A percentile compares a stretch with the other conserved stretches of the same genome.
Conservation (phyloP, 352 stramenopile species). For the Pythium aquatile region DNA sequence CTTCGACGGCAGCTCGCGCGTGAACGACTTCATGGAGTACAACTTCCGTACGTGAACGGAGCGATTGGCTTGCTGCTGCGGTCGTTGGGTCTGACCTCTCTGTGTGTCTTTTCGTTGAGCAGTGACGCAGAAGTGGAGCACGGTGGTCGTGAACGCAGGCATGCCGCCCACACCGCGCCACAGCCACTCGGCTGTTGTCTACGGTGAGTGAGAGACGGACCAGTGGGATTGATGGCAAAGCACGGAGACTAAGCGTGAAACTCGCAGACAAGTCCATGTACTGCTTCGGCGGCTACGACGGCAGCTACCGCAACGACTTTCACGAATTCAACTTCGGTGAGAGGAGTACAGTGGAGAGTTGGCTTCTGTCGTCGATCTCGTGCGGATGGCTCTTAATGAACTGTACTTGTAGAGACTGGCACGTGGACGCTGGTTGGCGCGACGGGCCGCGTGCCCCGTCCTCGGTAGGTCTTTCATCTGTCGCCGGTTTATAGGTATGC, state of each 20-base stretch:
- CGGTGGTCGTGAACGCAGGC: conserved; percentile 72
- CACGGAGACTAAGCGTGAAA: neutral
- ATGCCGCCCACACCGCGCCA: conserved; percentile 91
- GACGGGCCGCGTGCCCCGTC: conserved; percentile 65
- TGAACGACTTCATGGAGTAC: conserved; percentile 96
- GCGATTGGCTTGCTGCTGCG: neutral
- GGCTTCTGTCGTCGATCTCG: neutral
- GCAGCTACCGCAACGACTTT: conserved; percentile 94
- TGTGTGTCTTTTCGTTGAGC: neutral
- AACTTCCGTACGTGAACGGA: conserved; percentile 85
- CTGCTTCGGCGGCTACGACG: conserved; percentile 95
- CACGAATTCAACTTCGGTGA: conserved; percentile 95
- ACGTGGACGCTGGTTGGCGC: conserved; percentile 87
- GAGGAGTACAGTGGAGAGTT: neutral
- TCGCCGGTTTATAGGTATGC: conserved; percentile 31
- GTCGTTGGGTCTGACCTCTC: neutral
- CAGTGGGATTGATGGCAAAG: too few relatives aligned
- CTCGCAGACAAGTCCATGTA: conserved; percentile 77
- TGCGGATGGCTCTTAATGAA: conserved; percentile 1
- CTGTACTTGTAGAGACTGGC: conserved; percentile 48
- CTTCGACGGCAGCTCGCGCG: conserved; percentile 91
- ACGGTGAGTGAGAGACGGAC: conserved; percentile 38
- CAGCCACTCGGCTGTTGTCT: conserved; percentile 93
- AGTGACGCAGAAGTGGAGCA: conserved; percentile 83
- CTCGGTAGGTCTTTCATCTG: conserved; percentile 64